phyloP scores from a whole-genome alignment of 1,139 yeast species.

The Eremothecium sinecaudum region DNA sequence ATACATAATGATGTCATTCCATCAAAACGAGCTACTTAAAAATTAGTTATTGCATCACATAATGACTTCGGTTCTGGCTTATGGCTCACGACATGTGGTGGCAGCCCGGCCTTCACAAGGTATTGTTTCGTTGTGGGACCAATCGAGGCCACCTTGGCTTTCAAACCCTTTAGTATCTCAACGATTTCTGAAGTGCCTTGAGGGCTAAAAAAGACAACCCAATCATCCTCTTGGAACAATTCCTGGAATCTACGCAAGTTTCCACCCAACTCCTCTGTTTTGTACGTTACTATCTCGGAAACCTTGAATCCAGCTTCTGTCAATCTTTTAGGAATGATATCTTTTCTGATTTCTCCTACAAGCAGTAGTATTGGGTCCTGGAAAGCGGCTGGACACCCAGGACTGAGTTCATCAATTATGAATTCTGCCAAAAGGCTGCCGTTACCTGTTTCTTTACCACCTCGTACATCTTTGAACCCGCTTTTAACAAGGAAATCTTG shows the following conservation, averaged over 20 bases:
- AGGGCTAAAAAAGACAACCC: constrained; percentile 87
- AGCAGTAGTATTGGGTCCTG: constrained; percentile 46
- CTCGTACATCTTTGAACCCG: constrained; percentile 63
- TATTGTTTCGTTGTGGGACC: constrained; percentile 87
- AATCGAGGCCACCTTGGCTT: constrained; percentile 59
- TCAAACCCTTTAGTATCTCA: constrained; percentile 32
- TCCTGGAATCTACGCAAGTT: constrained; percentile 36
- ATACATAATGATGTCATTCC: no score
- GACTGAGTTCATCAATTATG: constrained; percentile 34
- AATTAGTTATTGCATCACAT: constrained; percentile 30
- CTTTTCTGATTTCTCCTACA: constrained; percentile 80
- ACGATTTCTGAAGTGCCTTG: constrained; percentile 70
- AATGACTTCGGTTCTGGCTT: constrained; percentile 66
- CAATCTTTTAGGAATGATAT: constrained; percentile 63
- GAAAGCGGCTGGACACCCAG: constrained; percentile 2
- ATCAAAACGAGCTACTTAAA: not conserved
- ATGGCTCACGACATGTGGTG: constrained; percentile 55
- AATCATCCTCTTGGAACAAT: constrained; percentile 26
- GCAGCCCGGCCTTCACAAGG: constrained; percentile 42
- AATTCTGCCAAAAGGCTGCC: constrained; percentile 61
- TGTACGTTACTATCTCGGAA: constrained; percentile 58
- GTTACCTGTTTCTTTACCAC: constrained; percentile 74
- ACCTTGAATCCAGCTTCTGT: constrained; percentile 39
- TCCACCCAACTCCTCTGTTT: constrained; percentile 46
- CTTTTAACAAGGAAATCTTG: constrained; percentile 44